Base-by-base conservation (phyloP, 345 rosid species). In the Streptanthus diversifolius region DNA sequence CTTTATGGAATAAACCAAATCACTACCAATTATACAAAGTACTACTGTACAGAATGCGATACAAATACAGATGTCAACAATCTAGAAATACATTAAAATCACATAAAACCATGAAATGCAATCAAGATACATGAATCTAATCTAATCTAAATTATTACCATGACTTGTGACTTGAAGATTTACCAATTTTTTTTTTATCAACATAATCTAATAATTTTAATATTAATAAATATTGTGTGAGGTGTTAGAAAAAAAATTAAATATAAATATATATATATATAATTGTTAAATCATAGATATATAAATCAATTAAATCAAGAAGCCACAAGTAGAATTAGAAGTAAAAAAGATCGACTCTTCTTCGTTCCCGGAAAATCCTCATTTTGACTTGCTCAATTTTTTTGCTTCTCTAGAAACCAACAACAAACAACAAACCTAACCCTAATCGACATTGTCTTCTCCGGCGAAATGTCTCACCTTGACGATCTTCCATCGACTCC, bases 401-500 rank as follows among this genome's bases (percentile, higher is more conserved):
- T 10, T 14, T 30, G 5, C 63, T 44, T 25, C 30, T 53, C 66
- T 37, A 18, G 5, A 37, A 18, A 66, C 18, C 25, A 55, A 55
- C 60, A 55, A 55, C 8, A 25, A 25, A 25, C 8, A 30, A 30
- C 33, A 30, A 30, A 6, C 33, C 47, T 51, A 47, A 64, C 30
- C 77, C 75, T 66, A 54, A 53, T 71, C 80, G 15, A 35, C 57
- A 51, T 60, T 22, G 21, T 39, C 48, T 15, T 17, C 51, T 29
- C 78, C 63, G 74, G 14, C 24, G 33, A 78, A 79, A 85, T 89
- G 95, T 86, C 91, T 32, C 91, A 80, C 61, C 84, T 80, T 21
- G 87, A 82, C 12, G 56, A 75, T 72, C 57, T 72, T 17, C 86
- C 92, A n/a, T 77, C 90, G 12, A 85, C 96, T 6, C 88, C 93